Evolutionary conservation across 139 green algal genomes (phyloP).

Genomic region (Haematococcus sp.): DNA sequence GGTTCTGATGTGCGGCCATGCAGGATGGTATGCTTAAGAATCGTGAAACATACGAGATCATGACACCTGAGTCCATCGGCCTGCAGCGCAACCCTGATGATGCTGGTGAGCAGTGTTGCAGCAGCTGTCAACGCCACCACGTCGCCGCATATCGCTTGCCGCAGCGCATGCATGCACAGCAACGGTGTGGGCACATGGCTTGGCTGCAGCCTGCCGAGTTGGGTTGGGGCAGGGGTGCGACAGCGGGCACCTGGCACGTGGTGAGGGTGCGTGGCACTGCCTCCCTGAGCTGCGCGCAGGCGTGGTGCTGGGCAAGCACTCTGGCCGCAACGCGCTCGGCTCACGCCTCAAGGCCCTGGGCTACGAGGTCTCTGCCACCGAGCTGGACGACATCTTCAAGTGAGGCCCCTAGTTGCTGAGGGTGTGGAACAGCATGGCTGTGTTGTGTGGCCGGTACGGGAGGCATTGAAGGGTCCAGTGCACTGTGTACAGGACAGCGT

Average conservation of each 20-base stretch:
- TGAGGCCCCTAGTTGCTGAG: too few species aligned
- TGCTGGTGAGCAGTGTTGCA: constrained; percentile 39
- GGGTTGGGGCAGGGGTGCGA: too few species aligned
- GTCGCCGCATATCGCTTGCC: neutral
- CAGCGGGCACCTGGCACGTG: neutral
- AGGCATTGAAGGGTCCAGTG: too few species aligned
- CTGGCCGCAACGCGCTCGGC: constrained; percentile 79
- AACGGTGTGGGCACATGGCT: neutral
- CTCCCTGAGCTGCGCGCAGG: constrained; percentile 46
- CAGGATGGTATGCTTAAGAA: constrained; percentile 83
- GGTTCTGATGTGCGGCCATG: neutral
- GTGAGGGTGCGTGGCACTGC: too few species aligned
- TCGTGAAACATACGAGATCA: constrained; percentile 93
- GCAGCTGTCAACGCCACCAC: too few species aligned
- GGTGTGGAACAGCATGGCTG: too few species aligned
- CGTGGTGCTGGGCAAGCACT: constrained; percentile 88
- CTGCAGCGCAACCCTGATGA: constrained; percentile 68
- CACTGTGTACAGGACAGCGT: too few species aligned
- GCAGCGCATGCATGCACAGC: neutral
- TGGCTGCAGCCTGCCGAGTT: too few species aligned
- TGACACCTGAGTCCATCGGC: constrained; percentile 94
- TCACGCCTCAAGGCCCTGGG: constrained; percentile 79
- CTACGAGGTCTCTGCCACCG: constrained; percentile 68
- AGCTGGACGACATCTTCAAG: constrained; percentile 92
- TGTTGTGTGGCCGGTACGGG: too few species aligned